Evolutionary conservation across 2,329 filamentous ascomycete genomes (phyloP), one percentile per base, ranked within the genome.

Genomic region (Xylariales sp.): DNA sequence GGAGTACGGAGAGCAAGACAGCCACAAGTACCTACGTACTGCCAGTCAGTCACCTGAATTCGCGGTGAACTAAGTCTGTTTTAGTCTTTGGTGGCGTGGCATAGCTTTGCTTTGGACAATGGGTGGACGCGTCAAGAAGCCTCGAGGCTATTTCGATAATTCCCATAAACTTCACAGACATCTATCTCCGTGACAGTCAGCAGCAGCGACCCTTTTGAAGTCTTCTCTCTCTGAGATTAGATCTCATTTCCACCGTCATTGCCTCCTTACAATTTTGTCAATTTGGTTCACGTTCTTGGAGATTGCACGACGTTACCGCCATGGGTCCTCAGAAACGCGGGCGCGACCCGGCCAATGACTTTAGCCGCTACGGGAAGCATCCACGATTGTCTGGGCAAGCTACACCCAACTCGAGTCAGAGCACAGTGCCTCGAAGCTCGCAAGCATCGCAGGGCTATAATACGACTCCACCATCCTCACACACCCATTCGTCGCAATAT

Each of bases 401-500:
- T 7, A 22, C 28, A 27, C 4, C 22, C 11, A 29, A 31, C 10
- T 9, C 31, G 9, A 21, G 39, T 20, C 39, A 27, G 16, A 20
- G 16, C 16, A 22, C 9, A 12, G 11, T 16, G 5, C 20, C 39
- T 10, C 5, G 18, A n/a, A 16, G 32, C 10, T 42, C 39, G 21
- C 39, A 35, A 34, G 22, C 12, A 12, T 36, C 39, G 18, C 31
- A 34, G n/a, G 19, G 21, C 20, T 16, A 33, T 12, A 5, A 6
- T 15, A n/a, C 10, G 10, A 35, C 32, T 8, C 32, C 32, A 20
- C 19, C 32, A 7, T 35, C 32, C 14, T 35, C 32, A 9, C 14
- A 21, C 42, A 31, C 40, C 46, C 42, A 35, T 21, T 18, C 28
- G 3, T 27, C 44, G 6, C 8, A 28, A 12, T 43, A n/a, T n/a